Conservation (phyloP, 164 flowering plant genomes). For the Pachysandra terminalis region DNA sequence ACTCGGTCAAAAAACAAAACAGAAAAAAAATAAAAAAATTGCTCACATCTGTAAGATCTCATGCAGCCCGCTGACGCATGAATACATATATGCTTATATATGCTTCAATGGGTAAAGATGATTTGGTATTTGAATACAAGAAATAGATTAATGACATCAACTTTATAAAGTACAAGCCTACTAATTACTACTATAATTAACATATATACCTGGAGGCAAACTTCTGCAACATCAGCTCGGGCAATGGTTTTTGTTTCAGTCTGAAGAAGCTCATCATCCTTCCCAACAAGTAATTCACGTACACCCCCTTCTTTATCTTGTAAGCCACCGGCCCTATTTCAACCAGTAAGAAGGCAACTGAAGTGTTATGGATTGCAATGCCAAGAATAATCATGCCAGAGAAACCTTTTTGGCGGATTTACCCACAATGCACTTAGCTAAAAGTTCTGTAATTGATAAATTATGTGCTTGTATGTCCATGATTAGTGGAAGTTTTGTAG, state of each 20-base stretch:
- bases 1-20: no score
- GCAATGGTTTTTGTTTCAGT: constrained; percentile 68
- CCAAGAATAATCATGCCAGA: background rate
- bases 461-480: no score
- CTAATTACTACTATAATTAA: background rate
- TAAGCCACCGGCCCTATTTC: constrained; percentile 91
- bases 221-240: constrained; percentile 97
- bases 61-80: background rate
- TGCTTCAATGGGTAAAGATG: no score
- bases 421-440: background rate
- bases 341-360: constrained; percentile 1
- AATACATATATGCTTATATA: no score
- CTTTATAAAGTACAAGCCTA: background rate
- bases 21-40: background rate
- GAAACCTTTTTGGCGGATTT: background rate
- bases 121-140: no score
- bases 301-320: constrained; percentile 92
- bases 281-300: constrained; percentile 84
- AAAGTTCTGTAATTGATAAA: background rate
- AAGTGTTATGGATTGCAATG: constrained; percentile 2
- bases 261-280: constrained; percentile 92
- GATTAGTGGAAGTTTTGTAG: no score
- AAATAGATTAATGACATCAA: no score
- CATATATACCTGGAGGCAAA: constrained; percentile 79
- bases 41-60: background rate